Conservation (phyloP, 2,329 filamentous ascomycete genomes). For the Aureobasidium sp. region DNA sequence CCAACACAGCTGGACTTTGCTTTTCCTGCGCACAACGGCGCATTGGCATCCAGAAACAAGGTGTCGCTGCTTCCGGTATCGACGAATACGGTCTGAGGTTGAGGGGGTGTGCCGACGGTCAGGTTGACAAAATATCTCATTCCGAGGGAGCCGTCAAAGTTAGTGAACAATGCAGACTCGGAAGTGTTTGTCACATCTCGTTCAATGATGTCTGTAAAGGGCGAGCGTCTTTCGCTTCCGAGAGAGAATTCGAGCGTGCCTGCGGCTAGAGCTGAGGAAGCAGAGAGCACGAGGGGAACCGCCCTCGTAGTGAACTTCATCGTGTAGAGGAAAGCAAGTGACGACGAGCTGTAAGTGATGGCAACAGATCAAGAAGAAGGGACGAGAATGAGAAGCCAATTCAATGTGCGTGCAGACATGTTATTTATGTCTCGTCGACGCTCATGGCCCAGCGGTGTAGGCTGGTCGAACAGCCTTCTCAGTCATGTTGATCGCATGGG, state of each 20-base stretch:
- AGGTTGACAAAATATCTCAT: slow-evolving; percentile 14
- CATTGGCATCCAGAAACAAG: slow-evolving; percentile 25
- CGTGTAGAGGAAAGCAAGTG: neutral
- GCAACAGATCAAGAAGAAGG: neutral
- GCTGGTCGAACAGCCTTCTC: neutral
- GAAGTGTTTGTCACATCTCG: neutral
- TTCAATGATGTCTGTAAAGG: neutral
- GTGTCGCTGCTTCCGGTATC: slow-evolving; percentile 31
- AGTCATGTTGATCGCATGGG: neutral
- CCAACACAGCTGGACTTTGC: slow-evolving; percentile 23
- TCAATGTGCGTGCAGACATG: neutral
- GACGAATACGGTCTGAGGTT: slow-evolving; percentile 27
- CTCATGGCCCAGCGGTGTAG: neutral
- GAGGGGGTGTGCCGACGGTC: slow-evolving; percentile 29
- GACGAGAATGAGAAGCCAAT: neutral
- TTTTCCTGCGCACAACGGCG: neutral
- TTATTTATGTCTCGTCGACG: neutral
- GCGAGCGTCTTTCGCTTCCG: neutral
- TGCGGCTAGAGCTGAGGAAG: neutral
- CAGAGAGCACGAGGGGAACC: neutral
- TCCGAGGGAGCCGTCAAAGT: neutral
- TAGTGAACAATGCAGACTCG: neutral
- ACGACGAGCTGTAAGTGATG: neutral
- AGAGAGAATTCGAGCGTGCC: slow-evolving; percentile 1
- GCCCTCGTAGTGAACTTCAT: neutral